Conservation (phyloP, 345 rosid genomes). For the Pistacia vera region DNA sequence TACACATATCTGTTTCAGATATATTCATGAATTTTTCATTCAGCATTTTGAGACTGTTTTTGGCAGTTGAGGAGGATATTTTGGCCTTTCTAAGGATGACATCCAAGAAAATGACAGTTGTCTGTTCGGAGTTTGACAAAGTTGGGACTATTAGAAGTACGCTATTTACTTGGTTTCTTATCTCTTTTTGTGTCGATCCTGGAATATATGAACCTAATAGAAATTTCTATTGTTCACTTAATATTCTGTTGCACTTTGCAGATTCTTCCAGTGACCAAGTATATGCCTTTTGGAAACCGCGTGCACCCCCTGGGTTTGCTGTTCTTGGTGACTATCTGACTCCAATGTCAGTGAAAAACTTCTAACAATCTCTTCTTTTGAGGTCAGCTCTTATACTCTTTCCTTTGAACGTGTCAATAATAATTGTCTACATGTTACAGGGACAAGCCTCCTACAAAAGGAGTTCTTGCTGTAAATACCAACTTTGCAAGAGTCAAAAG, state of each 20-base stretch:
- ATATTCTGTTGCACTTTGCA: conserved; percentile 37
- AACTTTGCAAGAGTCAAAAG: conserved; percentile 78
- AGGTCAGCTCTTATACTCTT: conserved; percentile 17
- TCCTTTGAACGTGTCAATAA: conserved; percentile 10
- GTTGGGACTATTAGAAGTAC: conserved; percentile 81
- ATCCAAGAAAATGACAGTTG: conserved; percentile 77
- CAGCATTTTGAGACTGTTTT: conserved; percentile 88
- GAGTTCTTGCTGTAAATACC: conserved; percentile 85
- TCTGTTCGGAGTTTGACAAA: conserved; percentile 92
- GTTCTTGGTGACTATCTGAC: conserved; percentile 94
- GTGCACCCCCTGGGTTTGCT: conserved; percentile 95
- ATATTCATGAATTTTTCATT: conserved; percentile 94
- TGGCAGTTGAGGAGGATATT: conserved; percentile 95
- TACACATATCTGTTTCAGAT: conserved; percentile 75
- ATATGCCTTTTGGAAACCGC: conserved; percentile 90
- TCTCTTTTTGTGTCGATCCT: conserved; percentile 1
- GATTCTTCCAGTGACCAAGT: conserved; percentile 63
- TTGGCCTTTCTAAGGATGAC: conserved; percentile 85
- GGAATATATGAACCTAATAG: not conserved
- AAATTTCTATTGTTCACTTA: conserved; percentile 28
- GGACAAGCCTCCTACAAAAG: conserved; percentile 97
- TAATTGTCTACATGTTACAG: conserved; percentile 48
- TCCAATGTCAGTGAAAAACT: conserved; percentile 65
- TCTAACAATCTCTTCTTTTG: conserved; percentile 13
- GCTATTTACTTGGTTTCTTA: conserved; percentile 22